Conservation (phyloP, 148 eudicot species). For the Vaccinium vitisidaea region DNA sequence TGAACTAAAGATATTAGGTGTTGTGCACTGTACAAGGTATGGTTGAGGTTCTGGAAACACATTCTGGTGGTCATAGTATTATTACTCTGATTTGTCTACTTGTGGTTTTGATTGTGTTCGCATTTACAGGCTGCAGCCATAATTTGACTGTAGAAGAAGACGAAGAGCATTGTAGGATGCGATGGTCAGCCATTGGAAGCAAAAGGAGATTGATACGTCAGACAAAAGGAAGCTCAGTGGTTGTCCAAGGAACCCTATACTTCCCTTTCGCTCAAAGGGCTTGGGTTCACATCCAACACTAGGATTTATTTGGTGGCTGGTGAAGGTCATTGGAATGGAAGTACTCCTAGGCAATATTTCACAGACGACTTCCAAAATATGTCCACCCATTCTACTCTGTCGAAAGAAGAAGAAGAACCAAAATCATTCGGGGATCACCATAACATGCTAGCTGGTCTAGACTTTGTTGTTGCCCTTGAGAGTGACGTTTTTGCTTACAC, state of each 20-base stretch:
- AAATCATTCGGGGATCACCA: slow-evolving; percentile 72
- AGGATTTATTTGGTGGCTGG: slow-evolving; percentile 92
- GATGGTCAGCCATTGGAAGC: slow-evolving; percentile 92
- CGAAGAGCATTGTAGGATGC: slow-evolving; percentile 73
- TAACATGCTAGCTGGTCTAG: slow-evolving; percentile 95
- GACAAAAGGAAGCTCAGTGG: slow-evolving; percentile 86
- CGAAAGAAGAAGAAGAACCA: slow-evolving; percentile 59
- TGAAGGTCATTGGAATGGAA: slow-evolving; percentile 89
- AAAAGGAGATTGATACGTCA: slow-evolving; percentile 84
- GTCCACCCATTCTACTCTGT: slow-evolving; percentile 24
- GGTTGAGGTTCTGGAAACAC: no score
- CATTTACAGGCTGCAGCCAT: slow-evolving; percentile 93
- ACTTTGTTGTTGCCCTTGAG: slow-evolving; percentile 81
- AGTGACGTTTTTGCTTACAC: slow-evolving; percentile 87
- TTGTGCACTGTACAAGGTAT: no score
- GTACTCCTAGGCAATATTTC: slow-evolving; percentile 54
- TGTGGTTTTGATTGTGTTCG: slow-evolving; percentile 20
- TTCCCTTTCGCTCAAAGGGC: slow-evolving; percentile 69
- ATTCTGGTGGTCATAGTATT: no score
- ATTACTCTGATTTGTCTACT: no score
- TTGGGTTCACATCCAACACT: slow-evolving; percentile 72
- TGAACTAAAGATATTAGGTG: no score
- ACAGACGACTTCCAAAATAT: slow-evolving; percentile 64
- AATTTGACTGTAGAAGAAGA: slow-evolving; percentile 88
- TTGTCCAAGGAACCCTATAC: slow-evolving; percentile 94